A percentile compares a stretch with the other conserved stretches of the same genome.
phyloP scores from a whole-genome alignment of 441 rosid species.

The Populus hybrid region DNA sequence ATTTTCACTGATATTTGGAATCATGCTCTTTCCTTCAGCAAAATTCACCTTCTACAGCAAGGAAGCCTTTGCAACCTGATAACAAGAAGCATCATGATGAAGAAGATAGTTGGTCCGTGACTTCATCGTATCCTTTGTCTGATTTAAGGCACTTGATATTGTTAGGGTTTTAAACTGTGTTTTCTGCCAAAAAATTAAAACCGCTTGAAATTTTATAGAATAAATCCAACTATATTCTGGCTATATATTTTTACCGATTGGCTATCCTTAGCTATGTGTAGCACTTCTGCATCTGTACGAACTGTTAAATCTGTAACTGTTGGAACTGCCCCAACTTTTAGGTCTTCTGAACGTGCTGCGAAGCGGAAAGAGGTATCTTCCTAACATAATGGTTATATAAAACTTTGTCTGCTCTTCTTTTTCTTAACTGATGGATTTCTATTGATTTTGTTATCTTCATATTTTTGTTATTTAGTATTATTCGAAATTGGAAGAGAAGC shows the following conservation, averaged over 20 bases:
- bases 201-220: not conserved
- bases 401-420: not conserved
- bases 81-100: slow-evolving; percentile 67
- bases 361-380: slow-evolving; percentile 74
- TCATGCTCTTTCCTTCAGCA: slow-evolving; percentile 29
- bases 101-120: slow-evolving; percentile 73
- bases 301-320: slow-evolving; percentile 65
- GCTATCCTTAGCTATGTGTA: slow-evolving; percentile 50
- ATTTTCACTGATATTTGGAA: slow-evolving; percentile 9
- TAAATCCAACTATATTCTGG: not conserved
- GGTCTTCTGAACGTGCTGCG: slow-evolving; percentile 72
- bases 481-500: slow-evolving; percentile 75
- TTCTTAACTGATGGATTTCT: not conserved
- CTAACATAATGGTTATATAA: slow-evolving; percentile 2
- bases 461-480: slow-evolving; percentile 40
- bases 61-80: slow-evolving; percentile 47
- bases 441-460: slow-evolving; percentile 15
- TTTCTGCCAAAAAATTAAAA: not conserved
- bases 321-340: slow-evolving; percentile 85
- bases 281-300: slow-evolving; percentile 66
- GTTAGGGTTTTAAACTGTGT: not conserved
- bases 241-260: not conserved
- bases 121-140: slow-evolving; percentile 87
- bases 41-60: slow-evolving; percentile 37
- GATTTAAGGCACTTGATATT: not conserved